Base-by-base conservation (phyloP, 2,329 filamentous ascomycete species). In the Trichoderma atrobrunneum region DNA sequence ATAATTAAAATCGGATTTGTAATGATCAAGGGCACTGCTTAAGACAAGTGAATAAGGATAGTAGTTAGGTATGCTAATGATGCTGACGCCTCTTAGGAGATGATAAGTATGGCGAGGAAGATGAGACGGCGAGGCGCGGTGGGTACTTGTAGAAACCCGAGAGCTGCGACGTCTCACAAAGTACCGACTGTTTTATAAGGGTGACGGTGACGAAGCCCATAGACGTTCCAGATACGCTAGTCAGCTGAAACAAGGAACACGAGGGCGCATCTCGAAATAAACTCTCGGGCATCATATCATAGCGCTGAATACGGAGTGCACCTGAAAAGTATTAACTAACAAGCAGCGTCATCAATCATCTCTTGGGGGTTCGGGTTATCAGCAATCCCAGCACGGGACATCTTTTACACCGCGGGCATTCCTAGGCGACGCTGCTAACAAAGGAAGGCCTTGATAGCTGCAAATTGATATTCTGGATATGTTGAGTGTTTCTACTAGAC, bases 131-230 rank as follows among this genome's bases (percentile, higher is more conserved):
- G 64, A 70, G 26, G 57, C 36, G 24, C 16, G 30, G 54, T 18
- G 54, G 54, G 65, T 59, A 60, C 65, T 59, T 57, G 63, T 56
- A 57, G 63, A 57, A 39, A n/a, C 60, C 36, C 32, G 48, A 56
- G 14, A 39, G 10, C 3, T 24, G 48, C 48, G n/a, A 24, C 48
- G 48, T 54, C 48, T 54, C 48, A 54, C 11, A 21, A 30, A 36
- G 63, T 48, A 18, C 43, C 34, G n/a, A 4, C n/a, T 10, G 18
- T 18, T 54, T 18, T 18, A 54, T 18, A 56, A 43, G 28, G 34
- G 65, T 60, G 56, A 65, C 26, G 34, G 65, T 60, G 54, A 65
- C 26, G 54, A 48, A 36, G 65, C 26, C 36, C 51, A 36, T 7
- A 32, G 7, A 34, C 36, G 65, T 54, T 68, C 36, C 51, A 34